These are phyloP conservation scores for Nadsonia starkeyi-henricii DNA, from an alignment of 1,139 yeast genomes.

Conservation along the genomic window DNA sequence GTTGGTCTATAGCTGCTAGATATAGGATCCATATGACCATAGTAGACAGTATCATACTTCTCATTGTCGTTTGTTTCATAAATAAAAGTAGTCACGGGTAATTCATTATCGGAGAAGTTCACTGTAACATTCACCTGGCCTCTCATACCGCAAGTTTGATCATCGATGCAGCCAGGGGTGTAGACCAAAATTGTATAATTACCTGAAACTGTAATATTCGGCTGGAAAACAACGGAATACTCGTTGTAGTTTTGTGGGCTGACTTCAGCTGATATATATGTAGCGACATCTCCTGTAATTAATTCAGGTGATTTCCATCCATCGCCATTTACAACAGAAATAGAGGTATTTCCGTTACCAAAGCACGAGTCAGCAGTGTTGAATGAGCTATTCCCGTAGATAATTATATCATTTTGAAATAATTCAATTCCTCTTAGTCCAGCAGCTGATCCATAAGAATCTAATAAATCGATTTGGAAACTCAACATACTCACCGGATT, in stretches of 20 bases:
- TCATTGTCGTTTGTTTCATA: slow-evolving; percentile 70
- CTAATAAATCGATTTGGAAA: slow-evolving; percentile 52
- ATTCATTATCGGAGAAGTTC: slow-evolving; percentile 27
- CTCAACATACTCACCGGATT: slow-evolving; percentile 50
- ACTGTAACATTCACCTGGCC: slow-evolving; percentile 71
- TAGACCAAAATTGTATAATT: slow-evolving; percentile 54
- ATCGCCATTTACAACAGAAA: slow-evolving; percentile 16
- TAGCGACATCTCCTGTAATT: slow-evolving; percentile 16
- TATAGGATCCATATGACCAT: slow-evolving; percentile 48
- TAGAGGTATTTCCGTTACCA: slow-evolving; percentile 16
- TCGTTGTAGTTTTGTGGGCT: slow-evolving; percentile 22
- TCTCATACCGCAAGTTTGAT: slow-evolving; percentile 53
- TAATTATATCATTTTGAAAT: slow-evolving; percentile 37
- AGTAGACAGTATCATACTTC: slow-evolving; percentile 66
- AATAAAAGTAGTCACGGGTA: slow-evolving; percentile 31
- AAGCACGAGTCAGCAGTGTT: slow-evolving; percentile 44
- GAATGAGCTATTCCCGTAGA: slow-evolving; percentile 61
- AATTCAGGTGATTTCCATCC: slow-evolving; percentile 14
- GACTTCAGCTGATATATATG: slow-evolving; percentile 26
- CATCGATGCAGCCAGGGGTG: slow-evolving; percentile 78
- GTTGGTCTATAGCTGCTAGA: slow-evolving; percentile 21
- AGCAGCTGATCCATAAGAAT: slow-evolving; percentile 56
- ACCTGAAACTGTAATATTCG: slow-evolving; percentile 64
- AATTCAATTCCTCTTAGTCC: slow-evolving; percentile 63
- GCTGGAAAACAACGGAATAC: slow-evolving; percentile 45